Conservation (phyloP, 176 grass and related monocot species). For the Rhynchospora tenuis region DNA sequence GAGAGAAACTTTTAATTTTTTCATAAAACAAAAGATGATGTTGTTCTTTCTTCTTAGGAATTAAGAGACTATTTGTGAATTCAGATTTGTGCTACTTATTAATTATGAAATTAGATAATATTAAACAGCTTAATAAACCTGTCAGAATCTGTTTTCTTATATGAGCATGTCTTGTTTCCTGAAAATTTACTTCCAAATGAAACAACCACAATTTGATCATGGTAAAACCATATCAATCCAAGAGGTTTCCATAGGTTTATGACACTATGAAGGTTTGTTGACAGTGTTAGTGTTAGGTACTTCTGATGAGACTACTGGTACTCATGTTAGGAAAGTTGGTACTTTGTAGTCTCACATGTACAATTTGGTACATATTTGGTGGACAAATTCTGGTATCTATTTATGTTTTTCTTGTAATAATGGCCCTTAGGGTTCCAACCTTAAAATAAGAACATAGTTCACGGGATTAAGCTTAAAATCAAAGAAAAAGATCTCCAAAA, state of each 20-base stretch:
- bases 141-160: not conserved
- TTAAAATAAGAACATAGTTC: too few relatives aligned
- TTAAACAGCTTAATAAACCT: not conserved
- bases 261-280: constrained; percentile 30
- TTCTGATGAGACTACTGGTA: constrained; percentile 27
- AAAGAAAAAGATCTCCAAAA: too few relatives aligned
- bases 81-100: not conserved
- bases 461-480: too few relatives aligned
- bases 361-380: too few relatives aligned
- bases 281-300: constrained; percentile 19
- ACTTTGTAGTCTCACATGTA: not conserved
- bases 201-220: constrained; percentile 26
- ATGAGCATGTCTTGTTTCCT: not conserved
- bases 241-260: constrained; percentile 32
- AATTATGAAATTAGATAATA: not conserved
- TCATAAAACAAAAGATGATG: not conserved
- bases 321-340: constrained; percentile 12
- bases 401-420: too few relatives aligned
- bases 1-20: too few relatives aligned
- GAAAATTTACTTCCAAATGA: constrained; percentile 28
- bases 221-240: constrained; percentile 3
- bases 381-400: too few relatives aligned
- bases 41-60: not conserved
- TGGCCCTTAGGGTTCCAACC: too few relatives aligned
- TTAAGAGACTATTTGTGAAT: not conserved